Evolutionary conservation across 352 stramenopile genomes (phyloP).

Genomic region (Globisporangium megalacanthum): DNA sequence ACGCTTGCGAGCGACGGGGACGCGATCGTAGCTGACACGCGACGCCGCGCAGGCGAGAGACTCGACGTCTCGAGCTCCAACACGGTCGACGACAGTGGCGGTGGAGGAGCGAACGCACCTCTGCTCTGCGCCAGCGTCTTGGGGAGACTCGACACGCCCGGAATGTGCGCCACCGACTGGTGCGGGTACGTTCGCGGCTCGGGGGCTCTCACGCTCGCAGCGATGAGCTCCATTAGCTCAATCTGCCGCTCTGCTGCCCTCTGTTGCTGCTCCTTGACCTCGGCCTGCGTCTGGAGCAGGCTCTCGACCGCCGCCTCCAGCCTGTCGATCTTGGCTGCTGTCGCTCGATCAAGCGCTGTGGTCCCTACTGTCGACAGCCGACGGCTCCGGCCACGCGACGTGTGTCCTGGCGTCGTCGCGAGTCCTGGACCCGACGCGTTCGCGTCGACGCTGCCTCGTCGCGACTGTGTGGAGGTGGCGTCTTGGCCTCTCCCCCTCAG

Average conservation of each 20-base stretch:
- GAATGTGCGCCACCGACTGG: background rate
- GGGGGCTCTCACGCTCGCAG: background rate
- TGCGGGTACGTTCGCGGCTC: constrained; percentile 2
- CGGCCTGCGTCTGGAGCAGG: constrained; percentile 25
- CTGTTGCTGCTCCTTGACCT: constrained; percentile 42
- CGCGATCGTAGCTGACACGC: background rate
- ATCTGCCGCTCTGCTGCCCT: constrained; percentile 25
- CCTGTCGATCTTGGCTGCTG: constrained; percentile 36
- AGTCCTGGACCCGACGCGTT: background rate
- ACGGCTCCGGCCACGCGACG: background rate
- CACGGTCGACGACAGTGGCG: background rate
- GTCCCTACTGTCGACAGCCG: background rate
- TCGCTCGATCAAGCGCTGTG: constrained; percentile 12
- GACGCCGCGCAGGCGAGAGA: background rate
- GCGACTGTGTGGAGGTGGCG: background rate
- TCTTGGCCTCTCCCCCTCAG: background rate
- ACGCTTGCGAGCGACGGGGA: background rate
- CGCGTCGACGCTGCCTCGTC: background rate
- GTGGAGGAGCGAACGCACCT: background rate
- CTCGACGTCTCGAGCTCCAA: background rate
- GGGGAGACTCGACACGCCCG: background rate
- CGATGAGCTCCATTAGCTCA: constrained; percentile 34
- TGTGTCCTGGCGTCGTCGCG: background rate
- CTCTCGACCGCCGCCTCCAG: constrained; percentile 40
- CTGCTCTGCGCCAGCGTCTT: background rate